phyloP scores from a whole-genome alignment of 306 rosid species.

The Cucumis sativus region Cucumber_9930_V3 NC_026657.2:30806001-30806500 shows the following conservation, averaged over 20 bases:
- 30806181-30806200: not conserved
- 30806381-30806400: conserved; percentile 94
- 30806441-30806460: not conserved
- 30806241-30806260: not conserved
- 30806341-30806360: conserved; percentile 97
- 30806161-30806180: not conserved
- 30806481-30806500: not conserved
- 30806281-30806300: conserved; percentile 90
- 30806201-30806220: not conserved
- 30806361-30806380: conserved; percentile 99
- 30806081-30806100: not conserved
- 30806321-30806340: conserved; percentile 91
- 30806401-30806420: conserved; percentile 68
- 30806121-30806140: not conserved
- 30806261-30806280: conserved; percentile 13
- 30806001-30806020: not conserved
- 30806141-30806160: not conserved
- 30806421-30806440: not conserved
- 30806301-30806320: conserved; percentile 99
- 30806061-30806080: not conserved
- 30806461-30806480: not conserved
- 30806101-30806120: not conserved
- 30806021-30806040: not conserved
- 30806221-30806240: not conserved
- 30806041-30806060: not conserved